These are phyloP conservation scores for Dittrichia graveolens DNA, from an alignment of 129 eudicot genomes.

Conservation along the genomic window DNA sequence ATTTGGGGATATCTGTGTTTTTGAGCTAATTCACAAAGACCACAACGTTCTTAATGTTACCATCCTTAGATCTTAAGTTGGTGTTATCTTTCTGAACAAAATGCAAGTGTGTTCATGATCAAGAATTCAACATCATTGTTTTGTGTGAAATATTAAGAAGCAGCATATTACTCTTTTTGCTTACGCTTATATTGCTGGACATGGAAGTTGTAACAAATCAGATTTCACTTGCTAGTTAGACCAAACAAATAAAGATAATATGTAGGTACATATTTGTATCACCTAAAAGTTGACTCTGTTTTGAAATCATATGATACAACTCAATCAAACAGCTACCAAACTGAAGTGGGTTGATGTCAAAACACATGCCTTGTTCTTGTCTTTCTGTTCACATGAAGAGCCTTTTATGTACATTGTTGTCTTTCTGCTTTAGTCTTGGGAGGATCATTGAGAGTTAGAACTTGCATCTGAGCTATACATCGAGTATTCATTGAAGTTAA, in stretches of 20 bases:
- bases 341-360: slow-evolving; percentile 21
- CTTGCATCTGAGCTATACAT: slow-evolving; percentile 65
- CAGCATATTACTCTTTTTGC: slow-evolving; percentile 8
- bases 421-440: slow-evolving; percentile 1
- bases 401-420: slow-evolving; percentile 31
- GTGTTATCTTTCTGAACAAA: background rate
- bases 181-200: background rate
- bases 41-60: slow-evolving; percentile 25
- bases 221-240: slow-evolving; percentile 13
- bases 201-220: slow-evolving; percentile 5
- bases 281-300: slow-evolving; percentile 19
- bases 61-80: slow-evolving; percentile 20
- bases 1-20: slow-evolving; percentile 22
- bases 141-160: slow-evolving; percentile 2
- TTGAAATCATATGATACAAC: slow-evolving; percentile 37
- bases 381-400: slow-evolving; percentile 14
- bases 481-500: slow-evolving; percentile 65
- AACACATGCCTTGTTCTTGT: slow-evolving; percentile 20
- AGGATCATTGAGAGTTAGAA: slow-evolving; percentile 53
- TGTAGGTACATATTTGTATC: slow-evolving; percentile 7
- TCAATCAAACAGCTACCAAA: slow-evolving; percentile 34
- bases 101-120: slow-evolving; percentile 3
- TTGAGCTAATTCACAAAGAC: slow-evolving; percentile 24
- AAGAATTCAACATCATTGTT: slow-evolving; percentile 1
- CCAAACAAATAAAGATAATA: slow-evolving; percentile 17